Percentiles rank a stretch among this genome's conserved stretches.
Evolutionary conservation across 176 grass and related monocot genomes (phyloP).

Genomic region (Phragmites australis): DNA sequence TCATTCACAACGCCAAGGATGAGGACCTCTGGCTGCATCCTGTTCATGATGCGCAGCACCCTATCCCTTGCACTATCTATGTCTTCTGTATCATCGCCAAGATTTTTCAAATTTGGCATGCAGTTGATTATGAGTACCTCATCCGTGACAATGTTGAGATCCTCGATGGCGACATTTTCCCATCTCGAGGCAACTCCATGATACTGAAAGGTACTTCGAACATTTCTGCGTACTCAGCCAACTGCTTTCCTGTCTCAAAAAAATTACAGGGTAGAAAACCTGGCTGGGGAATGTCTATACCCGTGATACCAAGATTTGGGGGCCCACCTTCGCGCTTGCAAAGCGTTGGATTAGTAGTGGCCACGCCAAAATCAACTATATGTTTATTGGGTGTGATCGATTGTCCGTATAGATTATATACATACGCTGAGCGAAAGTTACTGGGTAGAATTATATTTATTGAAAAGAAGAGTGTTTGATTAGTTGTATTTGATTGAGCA

Average conservation of each 20-base stretch:
- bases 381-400: too few species aligned
- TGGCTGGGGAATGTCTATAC: constrained; percentile 45
- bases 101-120: constrained; percentile 36
- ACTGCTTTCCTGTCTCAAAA: constrained; percentile 55
- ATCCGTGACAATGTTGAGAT: constrained; percentile 59
- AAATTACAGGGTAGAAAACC: constrained; percentile 49
- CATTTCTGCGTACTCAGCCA: constrained; percentile 65
- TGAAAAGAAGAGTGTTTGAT: too few species aligned
- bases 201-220: constrained; percentile 62
- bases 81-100: constrained; percentile 50
- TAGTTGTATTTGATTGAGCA: too few species aligned
- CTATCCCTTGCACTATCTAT: constrained; percentile 53
- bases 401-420: too few species aligned
- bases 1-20: constrained; percentile 60
- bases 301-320: constrained; percentile 57
- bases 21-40: constrained; percentile 55
- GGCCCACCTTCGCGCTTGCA: constrained; percentile 12
- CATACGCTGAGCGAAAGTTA: too few species aligned
- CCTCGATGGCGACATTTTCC: constrained; percentile 50
- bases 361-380: constrained; percentile 68
- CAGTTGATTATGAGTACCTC: constrained; percentile 62
- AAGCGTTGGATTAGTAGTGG: constrained; percentile 55
- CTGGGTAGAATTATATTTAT: too few species aligned
- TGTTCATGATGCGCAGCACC: constrained; percentile 55
- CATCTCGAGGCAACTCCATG: constrained; percentile 57